Evolutionary conservation across 2,329 filamentous ascomycete species (phyloP), one percentile per base, ranked within the genome.

Genomic region (Cadophora gregata): DNA sequence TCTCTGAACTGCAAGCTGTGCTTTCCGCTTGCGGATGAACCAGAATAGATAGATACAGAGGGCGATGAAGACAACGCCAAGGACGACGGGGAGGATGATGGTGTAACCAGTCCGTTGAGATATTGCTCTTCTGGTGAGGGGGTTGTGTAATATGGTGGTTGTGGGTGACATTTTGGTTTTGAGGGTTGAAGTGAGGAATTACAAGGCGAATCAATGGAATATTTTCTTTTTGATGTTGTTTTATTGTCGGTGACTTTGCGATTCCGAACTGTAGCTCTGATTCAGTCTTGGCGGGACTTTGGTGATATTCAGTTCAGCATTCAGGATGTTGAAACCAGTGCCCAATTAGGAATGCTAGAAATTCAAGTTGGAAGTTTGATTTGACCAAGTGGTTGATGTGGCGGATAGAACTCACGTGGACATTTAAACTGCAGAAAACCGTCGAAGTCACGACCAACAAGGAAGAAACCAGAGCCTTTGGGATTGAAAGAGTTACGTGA

Each of bases 21-120:
- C 56, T 36, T 61, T 61, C 24, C 45, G 8, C 21, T 29, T 24
- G 19, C 45, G 24, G 42, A 29, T 21, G 36, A 42, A 50, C 36
- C 45, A 61, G n/a, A 61, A 24, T 4, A 61, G 59, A 16, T 61
- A 61, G 4, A 50, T 50, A 10, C 25, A 25, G 10, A 61, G 16
- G 2, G 25, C 59, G 4, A 61, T n/a, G 5, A 61, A 29, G 16
- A 61, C 21, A 12, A 50, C 38, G 38, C 59, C 59, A 14, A 50
- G 38, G 25, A 61, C 45, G 38, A 24, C 25, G 14, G 59, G 59
- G 6, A 61, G 59, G 9, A 61, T 24, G 38, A 61, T 61, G 21
- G 59, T 36, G 42, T 61, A 61, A 4, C 38, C 59, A 12, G 59
- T 61, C 6, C 29, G 21, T 21, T 24, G 8, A 4, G 29, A 38